Conservation (phyloP, 208 protist genomes). For the Leishmania guyanensis region DNA sequence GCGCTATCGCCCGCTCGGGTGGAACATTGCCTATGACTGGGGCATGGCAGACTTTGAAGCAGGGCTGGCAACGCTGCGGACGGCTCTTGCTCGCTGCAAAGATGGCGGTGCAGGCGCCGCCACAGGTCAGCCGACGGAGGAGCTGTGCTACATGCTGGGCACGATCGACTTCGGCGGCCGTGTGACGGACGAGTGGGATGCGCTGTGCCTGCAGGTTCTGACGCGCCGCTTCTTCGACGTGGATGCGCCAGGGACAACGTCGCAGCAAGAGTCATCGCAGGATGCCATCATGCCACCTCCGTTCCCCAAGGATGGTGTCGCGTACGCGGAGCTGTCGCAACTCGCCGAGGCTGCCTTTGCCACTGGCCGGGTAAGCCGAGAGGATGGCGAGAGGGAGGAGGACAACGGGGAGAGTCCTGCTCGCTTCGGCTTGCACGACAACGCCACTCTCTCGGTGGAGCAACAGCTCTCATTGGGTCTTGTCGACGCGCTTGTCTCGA, state of each 20-base stretch:
- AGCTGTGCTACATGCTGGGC: constrained; percentile 90
- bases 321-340: constrained; percentile 51
- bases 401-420: constrained; percentile 63
- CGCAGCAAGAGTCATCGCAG: constrained; percentile 16
- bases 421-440: constrained; percentile 94
- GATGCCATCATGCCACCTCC: constrained; percentile 67
- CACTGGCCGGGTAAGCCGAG: constrained; percentile 35
- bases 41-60: constrained; percentile 88
- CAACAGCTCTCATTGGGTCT: constrained; percentile 50
- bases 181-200: constrained; percentile 93
- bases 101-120: constrained; percentile 15
- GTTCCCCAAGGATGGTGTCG: constrained; percentile 38
- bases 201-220: constrained; percentile 77
- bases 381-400: constrained; percentile 25
- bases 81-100: constrained; percentile 49
- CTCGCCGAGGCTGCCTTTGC: constrained; percentile 64
- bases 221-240: constrained; percentile 74
- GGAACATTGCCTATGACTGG: constrained; percentile 96
- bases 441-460: constrained; percentile 93
- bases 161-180: constrained; percentile 95
- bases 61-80: constrained; percentile 73
- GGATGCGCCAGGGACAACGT: constrained; percentile 27
- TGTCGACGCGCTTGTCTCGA: constrained; percentile 49
- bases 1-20: constrained; percentile 93
- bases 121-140: constrained; percentile 62